A percentile compares a stretch with the other conserved stretches of the same genome.
Conservation (phyloP, 176 grass and related monocot species). For the Oryza punctata region DNA sequence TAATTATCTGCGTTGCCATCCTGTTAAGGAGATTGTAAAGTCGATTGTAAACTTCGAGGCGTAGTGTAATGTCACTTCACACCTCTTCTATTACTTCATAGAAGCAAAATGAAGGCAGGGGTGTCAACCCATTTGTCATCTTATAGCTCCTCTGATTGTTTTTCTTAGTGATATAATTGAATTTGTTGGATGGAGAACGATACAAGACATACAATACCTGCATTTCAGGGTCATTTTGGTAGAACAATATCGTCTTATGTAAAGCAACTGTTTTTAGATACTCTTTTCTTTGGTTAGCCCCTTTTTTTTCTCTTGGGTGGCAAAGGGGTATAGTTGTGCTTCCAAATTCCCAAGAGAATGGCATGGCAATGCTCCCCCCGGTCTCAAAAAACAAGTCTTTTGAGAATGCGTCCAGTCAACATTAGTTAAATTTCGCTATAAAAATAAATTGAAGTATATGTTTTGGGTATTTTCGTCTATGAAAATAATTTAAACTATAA, state of each 20-base stretch:
- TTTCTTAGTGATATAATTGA: neutral
- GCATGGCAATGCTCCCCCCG: neutral
- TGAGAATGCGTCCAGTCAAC: too few relatives aligned
- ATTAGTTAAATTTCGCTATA: too few relatives aligned
- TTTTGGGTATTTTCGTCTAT: too few relatives aligned
- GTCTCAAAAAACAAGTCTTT: too few relatives aligned
- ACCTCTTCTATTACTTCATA: neutral
- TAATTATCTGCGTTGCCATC: conserved; percentile 1
- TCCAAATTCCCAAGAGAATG: neutral
- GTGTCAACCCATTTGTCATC: neutral
- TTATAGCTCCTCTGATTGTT: neutral
- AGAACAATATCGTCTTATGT: neutral
- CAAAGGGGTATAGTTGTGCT: neutral
- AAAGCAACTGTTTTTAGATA: neutral
- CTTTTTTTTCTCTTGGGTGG: neutral
- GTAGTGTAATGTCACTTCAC: neutral
- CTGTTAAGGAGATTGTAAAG: neutral
- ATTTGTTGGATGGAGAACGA: neutral
- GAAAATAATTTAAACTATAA: too few relatives aligned
- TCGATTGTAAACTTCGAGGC: neutral
- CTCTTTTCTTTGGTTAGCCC: neutral
- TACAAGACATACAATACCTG: neutral
- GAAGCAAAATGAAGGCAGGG: neutral
- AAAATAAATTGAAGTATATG: too few relatives aligned
- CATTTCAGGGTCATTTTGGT: neutral